These are phyloP conservation scores for Metarhizium guizhouense DNA, from an alignment of 2,329 filamentous ascomycete genomes.

Conservation along the genomic window DNA sequence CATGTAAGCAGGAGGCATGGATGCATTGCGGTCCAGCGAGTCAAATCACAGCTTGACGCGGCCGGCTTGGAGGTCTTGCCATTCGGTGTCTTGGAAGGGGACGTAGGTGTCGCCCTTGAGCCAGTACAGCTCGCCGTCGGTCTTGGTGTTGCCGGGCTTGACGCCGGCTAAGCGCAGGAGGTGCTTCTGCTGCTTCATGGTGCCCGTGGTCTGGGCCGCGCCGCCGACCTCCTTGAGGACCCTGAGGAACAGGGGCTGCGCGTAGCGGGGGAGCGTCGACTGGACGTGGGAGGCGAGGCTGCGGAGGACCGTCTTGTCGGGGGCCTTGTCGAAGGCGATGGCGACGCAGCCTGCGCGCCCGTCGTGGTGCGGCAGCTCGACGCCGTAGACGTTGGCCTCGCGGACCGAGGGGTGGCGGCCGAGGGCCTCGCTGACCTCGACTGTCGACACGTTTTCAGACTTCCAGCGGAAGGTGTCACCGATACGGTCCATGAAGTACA, in stretches of 20 bases:
- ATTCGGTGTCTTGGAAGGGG: slow-evolving; percentile 57
- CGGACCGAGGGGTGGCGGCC: slow-evolving; percentile 56
- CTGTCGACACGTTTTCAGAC: slow-evolving; percentile 74
- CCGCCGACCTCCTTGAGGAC: slow-evolving; percentile 47
- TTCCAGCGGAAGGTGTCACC: slow-evolving; percentile 77
- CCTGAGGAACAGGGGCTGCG: slow-evolving; percentile 69
- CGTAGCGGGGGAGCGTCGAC: slow-evolving; percentile 58
- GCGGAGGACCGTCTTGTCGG: slow-evolving; percentile 37
- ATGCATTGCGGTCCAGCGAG: neutral
- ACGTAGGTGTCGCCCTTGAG: slow-evolving; percentile 57
- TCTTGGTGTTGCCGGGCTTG: slow-evolving; percentile 37
- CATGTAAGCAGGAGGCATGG: neutral
- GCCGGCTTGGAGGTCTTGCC: slow-evolving; percentile 58
- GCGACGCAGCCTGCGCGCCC: slow-evolving; percentile 77
- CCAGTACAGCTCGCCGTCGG: slow-evolving; percentile 51
- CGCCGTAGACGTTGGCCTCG: slow-evolving; percentile 83
- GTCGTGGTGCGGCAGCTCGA: slow-evolving; percentile 70
- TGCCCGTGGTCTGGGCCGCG: slow-evolving; percentile 62
- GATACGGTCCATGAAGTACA: slow-evolving; percentile 75
- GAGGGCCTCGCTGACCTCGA: slow-evolving; percentile 70
- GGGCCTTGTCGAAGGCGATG: slow-evolving; percentile 47
- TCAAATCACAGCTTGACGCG: slow-evolving; percentile 54
- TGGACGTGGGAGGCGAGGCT: slow-evolving; percentile 52
- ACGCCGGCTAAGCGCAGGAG: slow-evolving; percentile 64
- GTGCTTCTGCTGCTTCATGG: slow-evolving; percentile 84